Conservation (phyloP, 2,329 filamentous ascomycete species). For the Byssochlamys sp. region DNA sequence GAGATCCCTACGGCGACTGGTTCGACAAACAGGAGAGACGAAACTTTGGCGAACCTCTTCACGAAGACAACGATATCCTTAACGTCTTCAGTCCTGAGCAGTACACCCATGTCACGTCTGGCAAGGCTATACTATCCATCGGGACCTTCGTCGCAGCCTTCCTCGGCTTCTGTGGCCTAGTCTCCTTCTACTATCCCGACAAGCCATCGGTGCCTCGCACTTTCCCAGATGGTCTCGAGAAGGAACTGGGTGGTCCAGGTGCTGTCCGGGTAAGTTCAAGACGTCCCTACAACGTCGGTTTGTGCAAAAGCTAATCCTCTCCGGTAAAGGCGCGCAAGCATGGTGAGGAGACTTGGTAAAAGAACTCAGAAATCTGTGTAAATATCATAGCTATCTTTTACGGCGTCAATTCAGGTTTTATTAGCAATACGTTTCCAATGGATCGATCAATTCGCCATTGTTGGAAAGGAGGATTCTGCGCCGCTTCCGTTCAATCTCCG, state of each 20-base stretch:
- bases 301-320: slow-evolving; percentile 1
- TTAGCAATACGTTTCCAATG: slow-evolving; percentile 11
- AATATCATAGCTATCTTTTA: slow-evolving; percentile 28
- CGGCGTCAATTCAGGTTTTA: slow-evolving; percentile 21
- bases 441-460: neutral
- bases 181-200: slow-evolving; percentile 64
- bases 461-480: neutral
- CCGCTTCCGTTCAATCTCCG: neutral
- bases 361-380: slow-evolving; percentile 21
- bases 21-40: slow-evolving; percentile 96
- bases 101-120: slow-evolving; percentile 72
- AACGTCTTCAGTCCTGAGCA: slow-evolving; percentile 82
- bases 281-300: neutral
- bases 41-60: slow-evolving; percentile 91
- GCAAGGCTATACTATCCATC: slow-evolving; percentile 60
- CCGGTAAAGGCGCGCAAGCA: slow-evolving; percentile 28
- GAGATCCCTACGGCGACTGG: slow-evolving; percentile 87
- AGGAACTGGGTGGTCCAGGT: slow-evolving; percentile 62
- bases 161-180: slow-evolving; percentile 55
- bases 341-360: slow-evolving; percentile 30
- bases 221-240: slow-evolving; percentile 59
- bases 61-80: slow-evolving; percentile 90
- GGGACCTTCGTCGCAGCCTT: slow-evolving; percentile 57
- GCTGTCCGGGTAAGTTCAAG: slow-evolving; percentile 53
- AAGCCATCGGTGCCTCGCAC: slow-evolving; percentile 58